Conservation (phyloP, 106 monocot genomes). For the Dendrobium huoshanense region DNA sequence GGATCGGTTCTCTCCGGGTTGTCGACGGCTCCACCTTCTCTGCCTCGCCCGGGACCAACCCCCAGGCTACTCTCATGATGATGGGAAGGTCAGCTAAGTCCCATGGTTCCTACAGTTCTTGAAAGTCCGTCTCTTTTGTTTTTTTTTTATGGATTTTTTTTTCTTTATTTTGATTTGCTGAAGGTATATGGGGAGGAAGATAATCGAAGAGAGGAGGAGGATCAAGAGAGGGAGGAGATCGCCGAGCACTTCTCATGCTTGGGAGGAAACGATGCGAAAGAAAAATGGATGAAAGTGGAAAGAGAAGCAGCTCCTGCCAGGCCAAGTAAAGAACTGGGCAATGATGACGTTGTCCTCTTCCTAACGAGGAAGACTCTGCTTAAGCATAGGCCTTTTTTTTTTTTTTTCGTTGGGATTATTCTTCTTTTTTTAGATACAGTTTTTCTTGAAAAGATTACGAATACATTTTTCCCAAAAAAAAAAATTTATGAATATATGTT, state of each 20-base stretch:
- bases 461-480: no score
- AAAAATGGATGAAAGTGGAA: no score
- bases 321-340: no score
- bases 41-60: constrained; percentile 85
- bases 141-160: not conserved
- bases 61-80: constrained; percentile 93
- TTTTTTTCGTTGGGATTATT: no score
- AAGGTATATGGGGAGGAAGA: constrained; percentile 26
- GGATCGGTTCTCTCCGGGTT: constrained; percentile 45
- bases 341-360: no score
- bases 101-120: not conserved
- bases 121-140: not conserved
- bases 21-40: constrained; percentile 67
- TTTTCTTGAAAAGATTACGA: no score
- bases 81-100: constrained; percentile 59
- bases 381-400: no score
- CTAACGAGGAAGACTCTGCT: no score
- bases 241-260: not conserved
- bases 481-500: no score
- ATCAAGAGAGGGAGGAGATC: constrained; percentile 7
- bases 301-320: no score
- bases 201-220: constrained; percentile 7
- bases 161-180: not conserved
- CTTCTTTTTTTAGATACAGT: no score
- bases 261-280: no score